Percentiles rank a stretch among this genome's conserved stretches.
phyloP scores from a whole-genome alignment of 225 moss, liverwort and hornwort species.

The Climacium dendroides region DNA sequence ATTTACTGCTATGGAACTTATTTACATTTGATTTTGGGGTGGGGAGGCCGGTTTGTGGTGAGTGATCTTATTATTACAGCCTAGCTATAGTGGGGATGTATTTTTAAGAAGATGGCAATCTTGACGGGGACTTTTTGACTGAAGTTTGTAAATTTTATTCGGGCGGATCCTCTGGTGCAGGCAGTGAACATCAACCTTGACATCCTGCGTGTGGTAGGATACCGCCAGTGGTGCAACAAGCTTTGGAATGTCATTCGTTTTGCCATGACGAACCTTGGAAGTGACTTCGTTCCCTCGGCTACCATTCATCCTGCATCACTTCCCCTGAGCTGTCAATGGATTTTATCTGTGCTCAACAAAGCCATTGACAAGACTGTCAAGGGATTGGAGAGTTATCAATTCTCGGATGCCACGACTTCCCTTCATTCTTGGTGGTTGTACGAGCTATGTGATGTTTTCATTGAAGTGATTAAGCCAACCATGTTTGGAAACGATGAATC shows the following conservation, averaged over 20 bases:
- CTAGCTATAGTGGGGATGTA: too few species aligned
- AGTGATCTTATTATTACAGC: too few species aligned
- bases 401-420: conserved; percentile 56
- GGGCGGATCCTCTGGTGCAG: conserved; percentile 22
- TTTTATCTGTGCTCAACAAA: conserved; percentile 61
- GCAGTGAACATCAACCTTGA: conserved; percentile 86
- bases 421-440: conserved; percentile 96
- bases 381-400: conserved; percentile 53
- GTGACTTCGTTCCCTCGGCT: conserved; percentile 58
- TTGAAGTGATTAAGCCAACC: conserved; percentile 82
- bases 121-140: too few species aligned
- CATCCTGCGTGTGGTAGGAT: conserved; percentile 84
- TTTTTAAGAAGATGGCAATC: too few species aligned
- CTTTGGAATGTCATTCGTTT: conserved; percentile 96
- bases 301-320: conserved; percentile 32
- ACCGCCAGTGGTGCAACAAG: conserved; percentile 94
- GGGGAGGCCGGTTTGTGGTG: too few species aligned
- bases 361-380: conserved; percentile 44
- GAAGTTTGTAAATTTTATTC: background rate
- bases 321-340: conserved; percentile 79
- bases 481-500: conserved; percentile 49
- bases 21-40: background rate
- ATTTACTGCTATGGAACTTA: too few species aligned
- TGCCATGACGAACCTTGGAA: conserved; percentile 84
- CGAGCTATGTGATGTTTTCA: conserved; percentile 86